Evolutionary conservation across 2,329 filamentous ascomycete genomes (phyloP).

Genomic region (Talaromyces sp.): DNA sequence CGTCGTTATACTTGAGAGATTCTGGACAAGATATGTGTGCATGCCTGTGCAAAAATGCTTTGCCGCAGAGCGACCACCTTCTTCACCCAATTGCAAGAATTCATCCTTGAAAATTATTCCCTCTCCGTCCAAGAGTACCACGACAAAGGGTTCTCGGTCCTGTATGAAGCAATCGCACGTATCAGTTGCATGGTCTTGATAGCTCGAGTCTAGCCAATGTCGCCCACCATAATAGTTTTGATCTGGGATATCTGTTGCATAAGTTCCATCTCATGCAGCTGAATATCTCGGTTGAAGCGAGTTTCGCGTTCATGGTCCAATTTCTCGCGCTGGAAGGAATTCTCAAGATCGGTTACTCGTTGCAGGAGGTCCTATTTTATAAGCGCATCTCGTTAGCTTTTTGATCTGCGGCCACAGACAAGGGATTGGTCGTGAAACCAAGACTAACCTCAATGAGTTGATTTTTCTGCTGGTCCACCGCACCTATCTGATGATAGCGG

Average conservation of each 20-base stretch:
- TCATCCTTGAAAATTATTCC: conserved; percentile 59
- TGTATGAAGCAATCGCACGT: conserved; percentile 22
- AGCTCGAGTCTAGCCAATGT: not conserved
- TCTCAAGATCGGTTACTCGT: conserved; percentile 48
- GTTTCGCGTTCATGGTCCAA: conserved; percentile 53
- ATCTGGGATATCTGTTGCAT: conserved; percentile 50
- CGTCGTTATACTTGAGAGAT: conserved; percentile 45
- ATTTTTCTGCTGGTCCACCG: conserved; percentile 51
- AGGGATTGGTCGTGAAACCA: not conserved
- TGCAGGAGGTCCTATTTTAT: conserved; percentile 48
- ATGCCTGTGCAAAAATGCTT: conserved; percentile 50
- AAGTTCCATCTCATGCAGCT: conserved; percentile 51
- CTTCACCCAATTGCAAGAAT: conserved; percentile 52
- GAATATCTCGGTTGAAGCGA: conserved; percentile 51
- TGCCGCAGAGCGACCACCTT: conserved; percentile 58
- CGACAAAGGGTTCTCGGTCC: conserved; percentile 58
- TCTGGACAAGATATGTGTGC: conserved; percentile 45
- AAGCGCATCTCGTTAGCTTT: conserved; percentile 18
- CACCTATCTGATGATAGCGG: conserved; percentile 49
- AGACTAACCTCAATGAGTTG: conserved; percentile 49
- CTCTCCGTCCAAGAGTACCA: conserved; percentile 60
- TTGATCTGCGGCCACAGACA: conserved; percentile 6
- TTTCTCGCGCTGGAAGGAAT: conserved; percentile 46
- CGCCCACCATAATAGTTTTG: conserved; percentile 49
- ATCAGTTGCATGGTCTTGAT: not conserved